Percentiles rank a stretch among this genome's conserved stretches.
Conservation (phyloP, 2,329 filamentous ascomycete genomes). For the Stagonosporopsis chrysanthemi region DNA sequence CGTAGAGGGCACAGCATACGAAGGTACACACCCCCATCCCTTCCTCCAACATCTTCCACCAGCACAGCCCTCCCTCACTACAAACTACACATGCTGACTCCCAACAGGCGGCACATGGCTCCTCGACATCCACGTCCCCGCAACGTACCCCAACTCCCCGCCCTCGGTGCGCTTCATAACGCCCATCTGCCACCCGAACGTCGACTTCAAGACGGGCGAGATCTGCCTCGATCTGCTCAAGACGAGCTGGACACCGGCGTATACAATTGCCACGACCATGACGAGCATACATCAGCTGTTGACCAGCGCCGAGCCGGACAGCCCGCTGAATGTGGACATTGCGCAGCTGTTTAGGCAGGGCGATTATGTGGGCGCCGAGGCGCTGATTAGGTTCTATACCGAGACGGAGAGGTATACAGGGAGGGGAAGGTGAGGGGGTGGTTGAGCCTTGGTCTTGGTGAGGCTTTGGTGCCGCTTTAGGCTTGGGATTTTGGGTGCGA, state of each 20-base stretch:
- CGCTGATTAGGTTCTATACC: slow-evolving; percentile 76
- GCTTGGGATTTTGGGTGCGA: background rate
- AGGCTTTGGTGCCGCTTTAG: background rate
- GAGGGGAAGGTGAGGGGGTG: slow-evolving; percentile 12
- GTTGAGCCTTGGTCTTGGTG: background rate
- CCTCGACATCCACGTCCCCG: slow-evolving; percentile 77
- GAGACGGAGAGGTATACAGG: slow-evolving; percentile 57
- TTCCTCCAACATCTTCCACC: background rate
- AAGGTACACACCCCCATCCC: slow-evolving; percentile 55
- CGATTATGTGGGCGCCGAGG: slow-evolving; percentile 71
- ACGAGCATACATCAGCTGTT: slow-evolving; percentile 76
- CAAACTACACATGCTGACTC: background rate
- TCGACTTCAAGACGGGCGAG: slow-evolving; percentile 71
- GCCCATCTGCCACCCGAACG: slow-evolving; percentile 52
- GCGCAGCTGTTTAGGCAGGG: slow-evolving; percentile 73
- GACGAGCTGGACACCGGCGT: slow-evolving; percentile 81
- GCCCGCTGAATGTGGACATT: slow-evolving; percentile 80
- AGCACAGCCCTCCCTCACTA: background rate
- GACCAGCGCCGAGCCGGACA: slow-evolving; percentile 72
- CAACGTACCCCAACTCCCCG: slow-evolving; percentile 78
- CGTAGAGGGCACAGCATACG: slow-evolving; percentile 65
- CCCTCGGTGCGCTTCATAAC: slow-evolving; percentile 82
- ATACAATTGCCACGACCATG: slow-evolving; percentile 78
- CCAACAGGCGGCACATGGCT: slow-evolving; percentile 77
- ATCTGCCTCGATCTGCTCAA: slow-evolving; percentile 91